These are phyloP conservation scores for Dimocarpus longan DNA, from an alignment of 345 rosid species.

Conservation along the genomic window DNA sequence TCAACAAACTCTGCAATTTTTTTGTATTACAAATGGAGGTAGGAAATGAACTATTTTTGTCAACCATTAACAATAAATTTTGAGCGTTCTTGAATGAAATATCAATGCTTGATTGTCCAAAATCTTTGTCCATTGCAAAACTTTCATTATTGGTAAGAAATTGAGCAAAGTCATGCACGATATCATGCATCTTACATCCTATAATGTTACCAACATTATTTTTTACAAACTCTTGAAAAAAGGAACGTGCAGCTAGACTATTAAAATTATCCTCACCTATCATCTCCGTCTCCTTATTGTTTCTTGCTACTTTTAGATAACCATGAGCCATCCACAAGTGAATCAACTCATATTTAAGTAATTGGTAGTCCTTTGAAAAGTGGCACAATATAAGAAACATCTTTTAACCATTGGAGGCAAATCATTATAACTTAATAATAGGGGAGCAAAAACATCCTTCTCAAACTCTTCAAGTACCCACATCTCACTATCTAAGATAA, in stretches of 20 bases:
- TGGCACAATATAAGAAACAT: neutral
- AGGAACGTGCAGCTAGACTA: no score
- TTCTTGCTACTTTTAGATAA: no score
- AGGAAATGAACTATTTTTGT: neutral
- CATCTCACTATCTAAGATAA: neutral
- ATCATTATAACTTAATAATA: neutral
- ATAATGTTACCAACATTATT: no score
- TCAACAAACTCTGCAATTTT: no score
- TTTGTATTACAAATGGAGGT: neutral
- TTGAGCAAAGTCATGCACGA: neutral
- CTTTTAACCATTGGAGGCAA: neutral
- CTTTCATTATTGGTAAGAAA: neutral
- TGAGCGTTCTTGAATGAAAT: neutral
- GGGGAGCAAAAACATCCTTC: neutral
- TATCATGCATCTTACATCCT: neutral
- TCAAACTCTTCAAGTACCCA: neutral
- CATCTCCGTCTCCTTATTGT: neutral
- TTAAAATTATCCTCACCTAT: no score
- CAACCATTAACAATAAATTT: slow-evolving; percentile 15
- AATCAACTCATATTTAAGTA: neutral
- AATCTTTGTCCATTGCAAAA: neutral
- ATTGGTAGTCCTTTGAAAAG: neutral
- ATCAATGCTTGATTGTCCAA: neutral
- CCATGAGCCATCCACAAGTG: neutral
- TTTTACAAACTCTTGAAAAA: no score